These are phyloP conservation scores for Diplodia intermedia DNA, from an alignment of 2,329 filamentous ascomycete genomes.

Conservation along the genomic window DNA sequence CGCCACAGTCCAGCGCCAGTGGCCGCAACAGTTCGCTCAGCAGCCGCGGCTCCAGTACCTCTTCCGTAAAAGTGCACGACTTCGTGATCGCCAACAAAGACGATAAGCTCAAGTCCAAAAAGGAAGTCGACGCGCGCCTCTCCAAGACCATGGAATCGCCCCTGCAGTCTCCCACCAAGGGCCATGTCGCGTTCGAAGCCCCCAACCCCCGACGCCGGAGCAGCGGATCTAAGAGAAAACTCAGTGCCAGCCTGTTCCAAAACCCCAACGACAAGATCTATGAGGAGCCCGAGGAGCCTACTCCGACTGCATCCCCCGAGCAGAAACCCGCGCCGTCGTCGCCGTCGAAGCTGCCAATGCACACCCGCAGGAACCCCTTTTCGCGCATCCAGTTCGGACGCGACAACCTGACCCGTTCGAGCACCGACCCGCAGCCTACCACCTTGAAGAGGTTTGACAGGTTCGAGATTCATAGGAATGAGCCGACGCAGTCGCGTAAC, in stretches of 20 bases:
- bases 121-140: not conserved
- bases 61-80: conserved; percentile 31
- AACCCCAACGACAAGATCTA: conserved; percentile 81
- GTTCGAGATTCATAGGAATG: conserved; percentile 83
- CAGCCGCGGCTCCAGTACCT: conserved; percentile 41
- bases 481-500: conserved; percentile 82
- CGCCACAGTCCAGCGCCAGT: conserved; percentile 30
- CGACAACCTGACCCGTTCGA: conserved; percentile 53
- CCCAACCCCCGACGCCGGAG: conserved; percentile 56
- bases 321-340: conserved; percentile 36
- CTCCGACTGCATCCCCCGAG: conserved; percentile 39
- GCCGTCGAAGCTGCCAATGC: conserved; percentile 34
- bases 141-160: conserved; percentile 3
- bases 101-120: conserved; percentile 21
- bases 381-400: conserved; percentile 65
- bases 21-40: conserved; percentile 29
- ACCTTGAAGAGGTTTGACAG: conserved; percentile 52
- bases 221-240: conserved; percentile 72
- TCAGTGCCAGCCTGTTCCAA: conserved; percentile 72
- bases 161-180: conserved; percentile 19
- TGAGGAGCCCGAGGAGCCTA: conserved; percentile 74
- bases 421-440: conserved; percentile 53
- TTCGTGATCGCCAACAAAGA: conserved; percentile 14
- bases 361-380: conserved; percentile 69
- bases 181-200: conserved; percentile 25